Percentiles rank a stretch among this genome's conserved stretches.
phyloP scores from a whole-genome alignment of 176 grass and related monocot genomes.

The Sorghum bicolor region DNA sequence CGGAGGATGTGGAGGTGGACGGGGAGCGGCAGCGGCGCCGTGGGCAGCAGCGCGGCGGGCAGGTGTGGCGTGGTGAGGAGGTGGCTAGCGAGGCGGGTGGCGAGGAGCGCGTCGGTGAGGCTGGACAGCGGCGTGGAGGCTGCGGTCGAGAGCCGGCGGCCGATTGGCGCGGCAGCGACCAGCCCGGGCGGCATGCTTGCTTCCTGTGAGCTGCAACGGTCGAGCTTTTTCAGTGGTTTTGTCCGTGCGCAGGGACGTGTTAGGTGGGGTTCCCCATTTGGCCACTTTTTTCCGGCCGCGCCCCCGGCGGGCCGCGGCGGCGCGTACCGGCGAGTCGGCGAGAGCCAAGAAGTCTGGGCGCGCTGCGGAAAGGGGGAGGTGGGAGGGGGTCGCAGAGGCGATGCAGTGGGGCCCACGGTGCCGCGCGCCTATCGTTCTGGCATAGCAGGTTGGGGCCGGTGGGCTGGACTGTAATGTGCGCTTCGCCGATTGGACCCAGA shows the following conservation, averaged over 20 bases:
- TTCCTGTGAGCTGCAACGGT: neutral
- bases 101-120: constrained; percentile 65
- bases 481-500: no score
- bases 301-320: neutral
- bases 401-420: no score
- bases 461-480: no score
- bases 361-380: no score
- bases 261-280: no score
- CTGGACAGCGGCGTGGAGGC: constrained; percentile 35
- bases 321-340: neutral
- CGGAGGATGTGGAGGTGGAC: constrained; percentile 63
- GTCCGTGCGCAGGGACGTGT: neutral
- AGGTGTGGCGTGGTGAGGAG: constrained; percentile 51
- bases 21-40: constrained; percentile 56
- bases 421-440: no score
- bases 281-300: neutral
- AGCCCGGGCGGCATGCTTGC: constrained; percentile 15
- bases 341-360: neutral
- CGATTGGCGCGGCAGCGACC: neutral
- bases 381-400: no score
- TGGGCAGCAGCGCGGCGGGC: constrained; percentile 34
- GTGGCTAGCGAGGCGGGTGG: constrained; percentile 47
- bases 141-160: constrained; percentile 29
- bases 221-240: neutral
- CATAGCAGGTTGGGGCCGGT: no score